Conservation (phyloP, 495 filamentous ascomycete species). For the Tuber calosporum region DNA sequence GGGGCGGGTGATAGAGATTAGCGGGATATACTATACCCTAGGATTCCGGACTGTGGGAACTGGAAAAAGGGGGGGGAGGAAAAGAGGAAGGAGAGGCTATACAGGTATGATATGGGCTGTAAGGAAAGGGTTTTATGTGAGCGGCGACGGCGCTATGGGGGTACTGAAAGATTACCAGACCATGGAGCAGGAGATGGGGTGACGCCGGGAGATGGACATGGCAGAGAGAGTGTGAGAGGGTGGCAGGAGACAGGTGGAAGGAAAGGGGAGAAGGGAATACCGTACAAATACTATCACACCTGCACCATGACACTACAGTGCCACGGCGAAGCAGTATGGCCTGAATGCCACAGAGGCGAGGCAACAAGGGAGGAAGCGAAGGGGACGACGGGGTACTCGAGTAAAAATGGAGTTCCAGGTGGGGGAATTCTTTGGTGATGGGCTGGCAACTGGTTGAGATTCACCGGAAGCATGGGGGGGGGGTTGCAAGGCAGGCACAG, state of each 20-base stretch:
- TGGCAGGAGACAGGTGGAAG: slow-evolving; percentile 8
- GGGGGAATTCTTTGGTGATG: slow-evolving; percentile 37
- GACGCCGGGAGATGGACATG: neutral
- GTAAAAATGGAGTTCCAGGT: slow-evolving; percentile 37
- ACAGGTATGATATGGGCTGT: slow-evolving; percentile 6
- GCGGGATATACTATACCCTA: slow-evolving; percentile 22
- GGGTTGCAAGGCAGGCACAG: slow-evolving; percentile 18
- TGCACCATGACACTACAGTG: neutral
- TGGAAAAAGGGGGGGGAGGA: slow-evolving; percentile 8
- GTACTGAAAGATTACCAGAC: neutral
- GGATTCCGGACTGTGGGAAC: slow-evolving; percentile 25
- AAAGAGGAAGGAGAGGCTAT: slow-evolving; percentile 19
- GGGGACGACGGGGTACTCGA: slow-evolving; percentile 33
- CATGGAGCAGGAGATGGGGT: neutral
- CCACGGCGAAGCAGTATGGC: neutral
- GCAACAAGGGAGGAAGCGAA: slow-evolving; percentile 3
- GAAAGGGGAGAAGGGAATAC: slow-evolving; percentile 18
- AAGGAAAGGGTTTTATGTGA: neutral
- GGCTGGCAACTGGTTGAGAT: slow-evolving; percentile 29
- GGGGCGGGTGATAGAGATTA: slow-evolving; percentile 15
- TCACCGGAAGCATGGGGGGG: slow-evolving; percentile 24
- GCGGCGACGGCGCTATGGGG: neutral
- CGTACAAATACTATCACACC: slow-evolving; percentile 24
- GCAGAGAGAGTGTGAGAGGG: neutral
- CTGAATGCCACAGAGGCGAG: neutral